Evolutionary conservation across 164 flowering plant genomes (phyloP).

Genomic region (Saururus chinensis): DNA sequence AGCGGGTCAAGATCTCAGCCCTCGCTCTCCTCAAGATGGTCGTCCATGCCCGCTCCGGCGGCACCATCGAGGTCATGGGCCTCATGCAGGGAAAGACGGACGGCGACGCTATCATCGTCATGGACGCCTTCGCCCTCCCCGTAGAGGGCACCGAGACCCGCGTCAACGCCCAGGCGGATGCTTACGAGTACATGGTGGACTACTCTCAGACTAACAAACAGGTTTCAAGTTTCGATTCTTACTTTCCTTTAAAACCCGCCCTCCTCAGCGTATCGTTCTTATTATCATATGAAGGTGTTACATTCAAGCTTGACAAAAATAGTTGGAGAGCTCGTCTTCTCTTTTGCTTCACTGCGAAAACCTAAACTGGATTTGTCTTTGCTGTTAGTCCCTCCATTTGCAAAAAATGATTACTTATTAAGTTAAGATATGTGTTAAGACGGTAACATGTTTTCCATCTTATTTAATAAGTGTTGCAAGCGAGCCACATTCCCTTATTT

Average conservation of each 20-base stretch:
- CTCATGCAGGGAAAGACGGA: conserved; percentile 98
- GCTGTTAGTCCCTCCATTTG: no score
- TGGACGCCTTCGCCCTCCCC: conserved; percentile 98
- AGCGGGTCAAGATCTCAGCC: conserved; percentile 90
- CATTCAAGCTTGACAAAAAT: no score
- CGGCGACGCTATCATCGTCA: conserved; percentile 83
- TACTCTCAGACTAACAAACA: conserved; percentile 86
- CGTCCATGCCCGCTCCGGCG: conserved; percentile 97
- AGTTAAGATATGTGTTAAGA: no score
- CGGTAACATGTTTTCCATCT: no score
- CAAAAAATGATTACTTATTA: no score
- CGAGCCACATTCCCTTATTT: no score
- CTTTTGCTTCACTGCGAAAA: no score
- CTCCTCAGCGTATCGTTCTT: no score
- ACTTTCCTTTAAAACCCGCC: no score
- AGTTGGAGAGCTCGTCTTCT: no score
- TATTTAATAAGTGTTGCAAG: no score
- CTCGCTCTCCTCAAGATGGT: conserved; percentile 97
- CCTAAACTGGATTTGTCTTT: no score
- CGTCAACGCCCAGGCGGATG: conserved; percentile 99
- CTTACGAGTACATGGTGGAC: conserved; percentile 98
- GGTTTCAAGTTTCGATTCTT: conserved; percentile 22
- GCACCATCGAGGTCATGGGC: conserved; percentile 97
- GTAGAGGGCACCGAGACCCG: conserved; percentile 98
- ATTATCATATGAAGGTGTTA: not conserved